A percentile compares a stretch with the other conserved stretches of the same genome.
Evolutionary conservation across 192 early-diverging fungal genomes (phyloP).

Genomic region (Linnemannia zychae): DNA sequence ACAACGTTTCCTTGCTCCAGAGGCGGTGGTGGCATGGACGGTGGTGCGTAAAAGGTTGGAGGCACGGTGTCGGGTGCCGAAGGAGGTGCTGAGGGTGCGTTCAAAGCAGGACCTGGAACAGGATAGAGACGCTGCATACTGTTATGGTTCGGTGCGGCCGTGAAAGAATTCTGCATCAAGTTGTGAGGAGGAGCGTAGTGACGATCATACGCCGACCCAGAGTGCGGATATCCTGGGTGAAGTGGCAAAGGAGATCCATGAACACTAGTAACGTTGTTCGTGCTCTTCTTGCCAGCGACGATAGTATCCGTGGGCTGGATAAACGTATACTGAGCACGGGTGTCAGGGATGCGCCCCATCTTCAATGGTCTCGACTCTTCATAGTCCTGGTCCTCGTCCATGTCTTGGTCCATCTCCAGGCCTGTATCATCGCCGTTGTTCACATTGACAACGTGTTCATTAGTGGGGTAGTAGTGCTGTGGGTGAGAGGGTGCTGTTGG

Average conservation of each 20-base stretch:
- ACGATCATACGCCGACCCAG: background rate
- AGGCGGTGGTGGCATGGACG: slow-evolving; percentile 7
- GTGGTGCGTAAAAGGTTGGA: background rate
- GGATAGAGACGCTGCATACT: background rate
- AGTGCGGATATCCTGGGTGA: background rate
- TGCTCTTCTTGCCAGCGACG: background rate
- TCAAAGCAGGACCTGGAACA: background rate
- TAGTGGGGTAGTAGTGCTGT: background rate
- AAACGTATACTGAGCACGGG: slow-evolving; percentile 40
- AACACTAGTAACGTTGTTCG: background rate
- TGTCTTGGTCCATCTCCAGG: slow-evolving; percentile 6
- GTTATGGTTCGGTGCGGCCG: background rate
- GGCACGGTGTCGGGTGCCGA: background rate
- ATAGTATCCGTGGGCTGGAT: slow-evolving; percentile 39
- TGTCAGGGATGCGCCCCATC: slow-evolving; percentile 33
- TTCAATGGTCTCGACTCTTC: slow-evolving; percentile 46
- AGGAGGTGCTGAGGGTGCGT: slow-evolving; percentile 2
- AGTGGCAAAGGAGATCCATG: background rate
- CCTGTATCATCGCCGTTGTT: background rate
- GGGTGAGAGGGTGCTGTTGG: background rate
- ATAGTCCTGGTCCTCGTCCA: slow-evolving; percentile 39
- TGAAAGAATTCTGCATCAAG: background rate
- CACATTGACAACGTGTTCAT: background rate
- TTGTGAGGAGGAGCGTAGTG: background rate
- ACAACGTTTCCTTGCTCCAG: background rate